Evolutionary conservation across 441 rosid species (phyloP).

Genomic region (Bruguiera hainesii): DNA sequence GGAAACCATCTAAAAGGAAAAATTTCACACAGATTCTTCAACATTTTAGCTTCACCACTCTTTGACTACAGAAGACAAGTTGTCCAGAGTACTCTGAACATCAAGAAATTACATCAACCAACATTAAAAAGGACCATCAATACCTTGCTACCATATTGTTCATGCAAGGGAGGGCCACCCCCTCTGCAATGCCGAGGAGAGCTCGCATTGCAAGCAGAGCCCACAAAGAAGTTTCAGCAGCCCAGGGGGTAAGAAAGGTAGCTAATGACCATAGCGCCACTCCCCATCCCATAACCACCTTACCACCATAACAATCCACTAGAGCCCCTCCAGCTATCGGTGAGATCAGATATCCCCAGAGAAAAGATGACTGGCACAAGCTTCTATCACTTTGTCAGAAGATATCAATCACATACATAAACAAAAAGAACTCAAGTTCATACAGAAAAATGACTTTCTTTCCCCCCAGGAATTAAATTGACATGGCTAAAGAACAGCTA

Average conservation of each 20-base stretch:
- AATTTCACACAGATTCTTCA: conserved; percentile 26
- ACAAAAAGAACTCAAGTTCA: background rate
- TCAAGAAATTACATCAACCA: conserved; percentile 10
- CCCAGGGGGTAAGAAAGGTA: conserved; percentile 94
- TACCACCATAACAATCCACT: conserved; percentile 91
- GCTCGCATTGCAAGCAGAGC: conserved; percentile 73
- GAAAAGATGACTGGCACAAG: conserved; percentile 76
- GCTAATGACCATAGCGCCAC: conserved; percentile 91
- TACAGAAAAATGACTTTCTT: background rate
- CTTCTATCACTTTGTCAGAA: conserved; percentile 22
- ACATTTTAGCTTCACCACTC: conserved; percentile 30
- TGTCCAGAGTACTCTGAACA: background rate
- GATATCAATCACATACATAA: background rate
- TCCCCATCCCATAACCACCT: conserved; percentile 90
- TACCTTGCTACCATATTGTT: conserved; percentile 97
- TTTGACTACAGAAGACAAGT: conserved; percentile 21
- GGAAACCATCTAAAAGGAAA: conserved; percentile 92
- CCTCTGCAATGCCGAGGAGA: conserved; percentile 84
- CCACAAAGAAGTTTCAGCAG: conserved; percentile 72
- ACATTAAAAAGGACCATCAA: conserved; percentile 18
- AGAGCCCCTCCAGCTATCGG: conserved; percentile 92
- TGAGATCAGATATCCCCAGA: conserved; percentile 92
- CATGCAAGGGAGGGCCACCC: conserved; percentile 97
- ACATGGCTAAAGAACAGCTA: no score
- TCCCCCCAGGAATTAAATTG: no score